A percentile compares a stretch with the other conserved stretches of the same genome.
These are phyloP conservation scores for Blastocystis sp. DNA, from an alignment of 352 stramenopile genomes.

Conservation along the genomic window DNA sequence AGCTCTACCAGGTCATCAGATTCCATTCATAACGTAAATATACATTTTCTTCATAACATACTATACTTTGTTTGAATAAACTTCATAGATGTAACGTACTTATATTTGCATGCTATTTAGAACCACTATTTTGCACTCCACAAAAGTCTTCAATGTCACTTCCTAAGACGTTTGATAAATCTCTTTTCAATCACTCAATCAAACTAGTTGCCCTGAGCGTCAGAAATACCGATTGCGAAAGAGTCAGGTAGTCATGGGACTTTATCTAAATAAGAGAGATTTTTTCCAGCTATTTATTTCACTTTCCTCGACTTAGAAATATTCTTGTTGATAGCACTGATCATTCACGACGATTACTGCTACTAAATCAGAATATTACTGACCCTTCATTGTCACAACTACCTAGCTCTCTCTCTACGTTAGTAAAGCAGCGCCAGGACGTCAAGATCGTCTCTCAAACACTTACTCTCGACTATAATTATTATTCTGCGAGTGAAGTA, in stretches of 20 bases:
- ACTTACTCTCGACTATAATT: constrained; percentile 64
- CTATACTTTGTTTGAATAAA: too few species aligned
- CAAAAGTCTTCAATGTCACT: too few species aligned
- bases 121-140: too few species aligned
- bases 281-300: background rate
- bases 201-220: background rate
- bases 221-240: background rate
- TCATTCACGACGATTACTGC: background rate
- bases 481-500: constrained; percentile 69
- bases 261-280: background rate
- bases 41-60: too few species aligned
- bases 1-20: too few species aligned
- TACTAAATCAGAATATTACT: background rate
- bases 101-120: too few species aligned
- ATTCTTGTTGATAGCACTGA: background rate
- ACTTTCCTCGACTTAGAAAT: background rate
- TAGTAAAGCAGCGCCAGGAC: constrained; percentile 49
- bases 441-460: background rate
- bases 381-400: constrained; percentile 9
- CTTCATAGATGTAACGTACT: too few species aligned
- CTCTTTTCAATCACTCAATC: background rate
- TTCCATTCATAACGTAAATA: too few species aligned
- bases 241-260: background rate
- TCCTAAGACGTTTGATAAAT: background rate
- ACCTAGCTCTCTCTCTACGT: background rate